These are phyloP conservation scores for Cucumis melo DNA, from an alignment of 306 rosid genomes.

Conservation along the genomic window DNA sequence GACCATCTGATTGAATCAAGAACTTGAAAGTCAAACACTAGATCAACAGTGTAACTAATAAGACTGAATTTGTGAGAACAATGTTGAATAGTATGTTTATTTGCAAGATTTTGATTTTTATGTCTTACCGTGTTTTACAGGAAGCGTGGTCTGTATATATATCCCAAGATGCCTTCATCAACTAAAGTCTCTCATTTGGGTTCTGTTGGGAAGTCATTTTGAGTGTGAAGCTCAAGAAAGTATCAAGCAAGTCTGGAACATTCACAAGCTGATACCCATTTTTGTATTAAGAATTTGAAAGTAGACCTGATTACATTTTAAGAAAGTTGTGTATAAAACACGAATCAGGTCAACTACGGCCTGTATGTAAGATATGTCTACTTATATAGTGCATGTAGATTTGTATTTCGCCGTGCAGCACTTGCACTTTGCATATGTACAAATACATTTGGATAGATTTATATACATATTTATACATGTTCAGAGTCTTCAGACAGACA, in stretches of 20 bases:
- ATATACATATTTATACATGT: background rate
- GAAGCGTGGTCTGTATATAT: conserved; percentile 81
- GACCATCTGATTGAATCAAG: background rate
- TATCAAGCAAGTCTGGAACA: conserved; percentile 5
- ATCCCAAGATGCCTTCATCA: conserved; percentile 51
- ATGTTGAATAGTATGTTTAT: background rate
- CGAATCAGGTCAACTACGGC: background rate
- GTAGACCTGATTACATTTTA: background rate
- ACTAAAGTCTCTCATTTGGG: conserved; percentile 10
- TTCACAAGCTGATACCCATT: conserved; percentile 2
- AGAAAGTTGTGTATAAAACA: background rate
- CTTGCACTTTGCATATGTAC: background rate
- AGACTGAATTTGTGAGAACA: background rate
- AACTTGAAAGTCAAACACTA: background rate
- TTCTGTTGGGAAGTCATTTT: conserved; percentile 3
- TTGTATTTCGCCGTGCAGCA: background rate
- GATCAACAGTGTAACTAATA: background rate
- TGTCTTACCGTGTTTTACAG: conserved; percentile 16
- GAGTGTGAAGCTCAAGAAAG: conserved; percentile 1
- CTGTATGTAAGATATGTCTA: conserved; percentile 2
- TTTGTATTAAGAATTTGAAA: background rate
- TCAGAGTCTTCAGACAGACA: background rate
- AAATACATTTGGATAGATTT: background rate
- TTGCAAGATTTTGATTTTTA: background rate
- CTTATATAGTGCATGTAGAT: background rate